Evolutionary conservation across 2,329 filamentous ascomycete species (phyloP), one percentile per base, ranked within the genome.

Genomic region (Ploettnerulaceae sp.): DNA sequence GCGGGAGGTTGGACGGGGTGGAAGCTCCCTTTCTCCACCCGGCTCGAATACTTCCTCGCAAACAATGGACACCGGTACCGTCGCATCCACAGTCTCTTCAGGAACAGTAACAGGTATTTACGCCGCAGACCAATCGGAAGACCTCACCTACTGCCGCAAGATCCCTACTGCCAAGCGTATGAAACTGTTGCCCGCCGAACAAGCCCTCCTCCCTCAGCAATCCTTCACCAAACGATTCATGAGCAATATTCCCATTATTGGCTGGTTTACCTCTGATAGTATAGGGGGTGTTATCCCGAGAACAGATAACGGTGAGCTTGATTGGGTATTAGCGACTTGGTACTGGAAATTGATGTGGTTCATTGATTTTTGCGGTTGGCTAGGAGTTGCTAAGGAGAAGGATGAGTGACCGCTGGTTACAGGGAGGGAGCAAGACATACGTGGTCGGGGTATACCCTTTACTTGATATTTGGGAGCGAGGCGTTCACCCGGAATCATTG

Each of bases 231-330:
- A 86, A 65, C 75, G 80, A 41, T 62, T 86, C 15, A 66, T 86
- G 45, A 75, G 76, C 54, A 77, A 75, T 44, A 77, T 89, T 31
- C 85, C 85, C 2, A 73, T 89, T 51, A 67, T 89, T 51, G 77
- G 76, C 57, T 89, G 83, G 80, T 84, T 89, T 61, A 81, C 79
- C 35, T 81, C 71, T 5, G 68, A 74, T 58, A 80, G 90, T 65
- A 89, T 91, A 59, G 86, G 86, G 5, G 81, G 81, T 61, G 76
- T 84, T 62, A 80, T 91, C 29, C 87, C 87, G 6, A 74, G 84
- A 32, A 83, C 75, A 43, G 84, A 89, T 43, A 72, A 76, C 33
- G 87, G 86, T 47, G 81, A 80, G 32, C 90, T 95, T 57, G 90
- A 96, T 65, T 86, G 82, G 72, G 77, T 78, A 32, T 69, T 69